Evolutionary conservation across 257 asterid species (phyloP).

Genomic region (Nicotiana obtusifolia): DNA sequence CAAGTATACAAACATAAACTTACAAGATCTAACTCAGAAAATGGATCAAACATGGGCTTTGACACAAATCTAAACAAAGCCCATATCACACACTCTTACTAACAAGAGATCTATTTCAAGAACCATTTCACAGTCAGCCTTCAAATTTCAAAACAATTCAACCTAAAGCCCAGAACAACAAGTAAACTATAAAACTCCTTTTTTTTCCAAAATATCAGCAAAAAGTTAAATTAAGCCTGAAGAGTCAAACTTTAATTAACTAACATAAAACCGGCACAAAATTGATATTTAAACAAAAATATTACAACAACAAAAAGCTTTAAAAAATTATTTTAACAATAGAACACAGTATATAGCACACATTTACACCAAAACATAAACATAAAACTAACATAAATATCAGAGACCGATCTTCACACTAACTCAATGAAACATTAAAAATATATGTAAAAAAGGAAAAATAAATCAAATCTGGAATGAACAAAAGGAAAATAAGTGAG

Average conservation of each 20-base stretch:
- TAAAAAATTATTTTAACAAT: not conserved
- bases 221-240: not conserved
- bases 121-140: not conserved
- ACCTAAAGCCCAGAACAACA: not conserved
- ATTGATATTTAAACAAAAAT: not conserved
- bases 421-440: not conserved
- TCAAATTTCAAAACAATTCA: not conserved
- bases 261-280: too few relatives aligned
- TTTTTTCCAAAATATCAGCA: not conserved
- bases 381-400: not conserved
- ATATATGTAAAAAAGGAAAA: not conserved
- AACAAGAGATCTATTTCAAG: not conserved
- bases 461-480: not conserved
- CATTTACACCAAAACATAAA: not conserved
- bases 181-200: not conserved
- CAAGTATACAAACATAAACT: not conserved
- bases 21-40: not conserved
- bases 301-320: not conserved
- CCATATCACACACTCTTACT: constrained; percentile 11
- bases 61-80: constrained; percentile 16
- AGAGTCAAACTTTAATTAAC: not conserved
- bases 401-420: not conserved
- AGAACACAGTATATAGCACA: not conserved
- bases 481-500: not conserved
- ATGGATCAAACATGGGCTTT: constrained; percentile 16